A percentile compares a stretch with the other conserved stretches of the same genome.
Conservation (phyloP, 108 stramenopile genomes). For the Pinguiococcus pyrenoidosus region DNA sequence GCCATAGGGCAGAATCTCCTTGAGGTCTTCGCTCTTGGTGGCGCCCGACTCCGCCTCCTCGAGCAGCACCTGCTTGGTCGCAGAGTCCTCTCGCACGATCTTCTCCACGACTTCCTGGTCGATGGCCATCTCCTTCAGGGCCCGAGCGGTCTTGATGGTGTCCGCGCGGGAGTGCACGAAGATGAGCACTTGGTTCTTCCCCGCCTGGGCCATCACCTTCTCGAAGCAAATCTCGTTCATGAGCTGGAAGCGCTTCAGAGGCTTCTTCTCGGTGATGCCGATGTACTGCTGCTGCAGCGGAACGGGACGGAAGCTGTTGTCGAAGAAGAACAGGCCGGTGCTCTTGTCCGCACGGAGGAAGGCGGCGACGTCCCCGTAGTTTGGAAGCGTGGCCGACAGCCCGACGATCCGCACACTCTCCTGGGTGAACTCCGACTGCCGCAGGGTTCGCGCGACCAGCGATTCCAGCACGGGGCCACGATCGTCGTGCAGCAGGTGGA, state of each 20-base stretch:
- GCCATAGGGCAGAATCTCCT: conserved; percentile 80
- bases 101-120: conserved; percentile 66
- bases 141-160: conserved; percentile 90
- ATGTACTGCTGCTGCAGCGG: conserved; percentile 99
- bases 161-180: conserved; percentile 97
- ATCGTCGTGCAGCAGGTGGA: conserved; percentile 95
- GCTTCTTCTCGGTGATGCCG: conserved; percentile 94
- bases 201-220: conserved; percentile 54
- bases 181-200: conserved; percentile 74
- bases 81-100: conserved; percentile 76
- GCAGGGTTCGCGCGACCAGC: conserved; percentile 83
- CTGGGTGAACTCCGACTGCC: conserved; percentile 84
- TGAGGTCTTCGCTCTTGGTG: conserved; percentile 75
- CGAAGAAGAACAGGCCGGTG: conserved; percentile 93
- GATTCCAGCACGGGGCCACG: conserved; percentile 96
- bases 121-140: conserved; percentile 79
- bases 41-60: conserved; percentile 49
- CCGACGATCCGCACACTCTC: conserved; percentile 91
- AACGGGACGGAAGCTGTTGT: conserved; percentile 94
- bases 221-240: conserved; percentile 99
- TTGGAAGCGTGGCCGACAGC: conserved; percentile 95
- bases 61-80: conserved; percentile 76
- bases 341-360: conserved; percentile 92
- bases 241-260: conserved; percentile 86
- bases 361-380: conserved; percentile 95